Percentiles rank a stretch among this genome's conserved stretches.
Evolutionary conservation across 371 early-diverging fungal genomes (phyloP).

Genomic region (Saksenaea vasiformis): DNA sequence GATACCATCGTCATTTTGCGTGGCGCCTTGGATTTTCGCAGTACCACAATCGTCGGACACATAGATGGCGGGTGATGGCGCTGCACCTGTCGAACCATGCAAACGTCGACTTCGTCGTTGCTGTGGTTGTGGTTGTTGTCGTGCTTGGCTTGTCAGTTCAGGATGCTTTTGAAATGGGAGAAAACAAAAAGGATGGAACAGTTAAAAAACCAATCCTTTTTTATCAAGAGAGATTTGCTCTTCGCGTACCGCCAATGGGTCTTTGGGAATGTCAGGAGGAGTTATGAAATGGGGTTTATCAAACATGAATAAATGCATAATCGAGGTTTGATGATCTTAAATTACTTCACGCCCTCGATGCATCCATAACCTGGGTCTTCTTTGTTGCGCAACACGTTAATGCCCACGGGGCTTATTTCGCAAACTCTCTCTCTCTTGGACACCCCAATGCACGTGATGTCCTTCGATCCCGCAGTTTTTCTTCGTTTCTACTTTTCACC

Average conservation of each 20-base stretch:
- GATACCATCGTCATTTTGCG: constrained; percentile 1
- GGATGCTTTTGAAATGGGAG: background rate
- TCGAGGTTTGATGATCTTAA: background rate
- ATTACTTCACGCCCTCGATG: background rate
- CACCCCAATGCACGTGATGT: too few relatives aligned
- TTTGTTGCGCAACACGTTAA: background rate
- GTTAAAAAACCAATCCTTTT: background rate
- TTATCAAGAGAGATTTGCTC: background rate
- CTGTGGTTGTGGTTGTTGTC: background rate
- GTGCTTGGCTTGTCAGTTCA: background rate
- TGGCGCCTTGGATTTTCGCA: constrained; percentile 3
- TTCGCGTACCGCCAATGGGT: background rate
- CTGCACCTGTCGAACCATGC: background rate
- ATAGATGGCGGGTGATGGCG: constrained; percentile 1
- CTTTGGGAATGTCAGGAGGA: background rate
- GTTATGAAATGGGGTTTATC: background rate
- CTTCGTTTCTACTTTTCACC: too few relatives aligned
- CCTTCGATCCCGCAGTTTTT: too few relatives aligned
- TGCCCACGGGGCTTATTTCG: too few relatives aligned
- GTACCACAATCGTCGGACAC: background rate
- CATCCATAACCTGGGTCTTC: background rate
- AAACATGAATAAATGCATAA: background rate
- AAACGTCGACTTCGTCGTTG: background rate
- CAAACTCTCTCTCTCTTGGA: too few relatives aligned
- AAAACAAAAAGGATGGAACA: background rate